Conservation (phyloP, 140 eudicot species). For the Cichorium intybus region DNA sequence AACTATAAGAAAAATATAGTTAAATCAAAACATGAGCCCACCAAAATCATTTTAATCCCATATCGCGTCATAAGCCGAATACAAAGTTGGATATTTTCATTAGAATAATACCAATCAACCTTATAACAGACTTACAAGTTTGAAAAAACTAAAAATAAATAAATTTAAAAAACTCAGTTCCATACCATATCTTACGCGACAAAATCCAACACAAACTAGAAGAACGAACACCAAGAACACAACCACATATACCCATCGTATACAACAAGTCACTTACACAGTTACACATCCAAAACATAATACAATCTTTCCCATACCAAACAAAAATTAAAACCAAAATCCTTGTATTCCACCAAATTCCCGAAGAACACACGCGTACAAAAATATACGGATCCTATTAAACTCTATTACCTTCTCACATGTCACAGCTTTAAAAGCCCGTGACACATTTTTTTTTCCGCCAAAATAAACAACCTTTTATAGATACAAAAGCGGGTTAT, state of each 20-base stretch:
- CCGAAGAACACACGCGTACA: conserved; percentile 2
- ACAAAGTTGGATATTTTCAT: too few relatives aligned
- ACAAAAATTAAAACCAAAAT: too few relatives aligned
- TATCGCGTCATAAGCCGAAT: too few relatives aligned
- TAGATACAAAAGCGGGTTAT: conserved; percentile 20
- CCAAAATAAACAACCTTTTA: conserved; percentile 16
- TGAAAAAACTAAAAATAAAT: not conserved
- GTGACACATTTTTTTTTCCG: not conserved
- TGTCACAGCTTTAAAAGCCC: conserved; percentile 12
- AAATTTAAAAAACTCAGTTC: too few relatives aligned
- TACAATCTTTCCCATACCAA: conserved; percentile 7
- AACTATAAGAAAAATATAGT: too few relatives aligned
- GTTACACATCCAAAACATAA: not conserved
- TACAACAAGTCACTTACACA: conserved; percentile 22
- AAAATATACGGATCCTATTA: conserved; percentile 15
- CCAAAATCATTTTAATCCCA: too few relatives aligned
- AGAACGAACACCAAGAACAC: conserved; percentile 13
- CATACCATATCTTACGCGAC: conserved; percentile 8
- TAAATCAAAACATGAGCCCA: too few relatives aligned
- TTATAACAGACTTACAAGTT: not conserved
- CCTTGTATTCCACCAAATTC: conserved; percentile 6
- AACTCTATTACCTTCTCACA: conserved; percentile 25
- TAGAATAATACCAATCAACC: too few relatives aligned
- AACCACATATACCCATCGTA: conserved; percentile 17
- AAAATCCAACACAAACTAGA: conserved; percentile 29